Evolutionary conservation across 257 asterid species (phyloP).

Genomic region (Solanum chilense): DNA sequence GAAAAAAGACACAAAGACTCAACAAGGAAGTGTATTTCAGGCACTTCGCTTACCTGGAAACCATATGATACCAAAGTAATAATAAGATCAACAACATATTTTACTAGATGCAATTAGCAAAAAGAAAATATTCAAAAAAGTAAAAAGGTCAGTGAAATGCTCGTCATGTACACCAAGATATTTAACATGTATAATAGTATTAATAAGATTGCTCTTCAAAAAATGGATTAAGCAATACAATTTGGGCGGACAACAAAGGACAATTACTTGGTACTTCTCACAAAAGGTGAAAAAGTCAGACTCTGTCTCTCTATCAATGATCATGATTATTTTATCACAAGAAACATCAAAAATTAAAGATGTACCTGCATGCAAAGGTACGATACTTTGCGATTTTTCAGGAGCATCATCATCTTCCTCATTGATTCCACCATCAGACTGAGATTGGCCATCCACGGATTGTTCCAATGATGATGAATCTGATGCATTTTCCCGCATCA

Average conservation of each 20-base stretch:
- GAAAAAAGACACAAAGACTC: neutral
- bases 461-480: slow-evolving; percentile 72
- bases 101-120: neutral
- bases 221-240: neutral
- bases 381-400: slow-evolving; percentile 31
- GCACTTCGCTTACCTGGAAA: neutral
- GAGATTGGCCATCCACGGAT: slow-evolving; percentile 57
- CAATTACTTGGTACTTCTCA: neutral
- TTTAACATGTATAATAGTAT: neutral
- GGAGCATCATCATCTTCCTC: slow-evolving; percentile 47
- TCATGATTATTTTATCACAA: neutral
- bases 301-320: neutral
- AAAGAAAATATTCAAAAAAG: neutral
- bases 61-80: neutral
- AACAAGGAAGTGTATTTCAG: neutral
- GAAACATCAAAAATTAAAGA: neutral
- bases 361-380: slow-evolving; percentile 38
- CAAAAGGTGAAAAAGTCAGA: neutral
- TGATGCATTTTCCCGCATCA: slow-evolving; percentile 44
- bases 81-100: neutral
- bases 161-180: neutral
- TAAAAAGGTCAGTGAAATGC: neutral
- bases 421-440: slow-evolving; percentile 47
- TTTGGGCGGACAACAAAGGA: neutral
- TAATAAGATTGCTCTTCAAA: neutral